A percentile compares a stretch with the other conserved stretches of the same genome.
phyloP scores from a whole-genome alignment of 2,329 filamentous ascomycete genomes.

The Colletotrichum horii region DNA sequence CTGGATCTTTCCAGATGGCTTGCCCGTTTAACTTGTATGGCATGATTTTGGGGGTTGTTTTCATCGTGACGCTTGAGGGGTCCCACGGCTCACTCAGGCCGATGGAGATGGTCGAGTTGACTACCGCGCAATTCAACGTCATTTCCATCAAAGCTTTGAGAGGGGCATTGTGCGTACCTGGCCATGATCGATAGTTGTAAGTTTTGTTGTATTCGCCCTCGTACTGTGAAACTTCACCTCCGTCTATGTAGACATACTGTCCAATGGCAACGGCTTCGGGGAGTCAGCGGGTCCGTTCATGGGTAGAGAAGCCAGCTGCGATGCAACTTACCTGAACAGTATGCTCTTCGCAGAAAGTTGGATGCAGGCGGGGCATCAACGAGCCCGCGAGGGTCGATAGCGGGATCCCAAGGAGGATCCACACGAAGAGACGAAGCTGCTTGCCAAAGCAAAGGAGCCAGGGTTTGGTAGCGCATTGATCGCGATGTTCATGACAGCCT shows the following conservation, averaged over 20 bases:
- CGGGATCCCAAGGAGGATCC: neutral
- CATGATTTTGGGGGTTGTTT: accelerated
- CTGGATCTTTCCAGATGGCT: neutral
- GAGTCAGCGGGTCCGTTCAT: neutral
- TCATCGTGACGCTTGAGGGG: neutral
- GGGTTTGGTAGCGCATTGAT: neutral
- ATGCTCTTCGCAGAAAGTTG: neutral
- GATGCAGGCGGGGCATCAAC: neutral
- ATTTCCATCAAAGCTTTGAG: neutral
- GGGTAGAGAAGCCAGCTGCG: accelerated
- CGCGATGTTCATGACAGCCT: neutral
- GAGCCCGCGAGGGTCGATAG: accelerated
- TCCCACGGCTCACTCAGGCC: neutral
- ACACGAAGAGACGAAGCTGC: neutral
- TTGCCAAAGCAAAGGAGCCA: neutral
- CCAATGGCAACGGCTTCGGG: neutral
- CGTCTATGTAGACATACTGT: neutral
- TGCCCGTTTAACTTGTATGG: accelerated
- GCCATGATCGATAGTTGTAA: neutral
- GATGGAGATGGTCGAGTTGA: neutral
- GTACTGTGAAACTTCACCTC: neutral
- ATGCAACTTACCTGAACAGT: neutral
- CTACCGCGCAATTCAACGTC: accelerated
- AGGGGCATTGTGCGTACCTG: accelerated
- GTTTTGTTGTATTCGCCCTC: neutral